Percentiles rank a stretch among this genome's conserved stretches.
Conservation (phyloP, 331 rosid species). For the Arachis monticola region DNA sequence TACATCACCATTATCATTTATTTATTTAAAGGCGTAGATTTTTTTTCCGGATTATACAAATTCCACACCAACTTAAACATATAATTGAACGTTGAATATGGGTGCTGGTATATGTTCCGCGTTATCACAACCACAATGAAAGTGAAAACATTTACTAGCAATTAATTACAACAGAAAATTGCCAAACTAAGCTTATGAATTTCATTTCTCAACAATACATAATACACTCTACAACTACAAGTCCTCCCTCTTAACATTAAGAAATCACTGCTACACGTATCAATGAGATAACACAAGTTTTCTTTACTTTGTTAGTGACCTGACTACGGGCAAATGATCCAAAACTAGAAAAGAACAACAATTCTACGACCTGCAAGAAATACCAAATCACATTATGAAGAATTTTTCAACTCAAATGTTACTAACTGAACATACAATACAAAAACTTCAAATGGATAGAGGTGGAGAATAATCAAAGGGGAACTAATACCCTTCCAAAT, state of each 20-base stretch:
- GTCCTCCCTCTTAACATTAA: not conserved
- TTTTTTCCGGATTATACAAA: not conserved
- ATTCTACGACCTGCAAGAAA: slow-evolving; percentile 34
- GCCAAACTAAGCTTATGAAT: slow-evolving; percentile 36
- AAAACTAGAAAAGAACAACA: slow-evolving; percentile 2
- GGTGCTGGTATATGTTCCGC: not conserved
- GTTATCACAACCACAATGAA: slow-evolving; percentile 38
- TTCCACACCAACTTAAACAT: slow-evolving; percentile 12
- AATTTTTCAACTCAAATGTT: slow-evolving; percentile 25
- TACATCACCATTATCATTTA: too few relatives aligned
- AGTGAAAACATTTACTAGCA: slow-evolving; percentile 30
- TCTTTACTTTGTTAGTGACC: slow-evolving; percentile 44
- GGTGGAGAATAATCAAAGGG: not conserved
- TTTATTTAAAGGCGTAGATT: not conserved
- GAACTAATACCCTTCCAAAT: slow-evolving; percentile 45
- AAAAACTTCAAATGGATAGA: not conserved
- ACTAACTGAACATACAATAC: slow-evolving; percentile 4
- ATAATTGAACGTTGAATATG: not conserved
- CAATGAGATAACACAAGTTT: slow-evolving; percentile 30
- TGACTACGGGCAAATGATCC: slow-evolving; percentile 23
- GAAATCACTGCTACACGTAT: slow-evolving; percentile 38
- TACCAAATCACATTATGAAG: slow-evolving; percentile 27
- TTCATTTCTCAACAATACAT: slow-evolving; percentile 16
- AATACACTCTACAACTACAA: slow-evolving; percentile 11
- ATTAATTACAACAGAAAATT: slow-evolving; percentile 62